These are phyloP conservation scores for Erysimum cheiranthoides DNA, from an alignment of 345 rosid genomes.

Conservation along the genomic window DNA sequence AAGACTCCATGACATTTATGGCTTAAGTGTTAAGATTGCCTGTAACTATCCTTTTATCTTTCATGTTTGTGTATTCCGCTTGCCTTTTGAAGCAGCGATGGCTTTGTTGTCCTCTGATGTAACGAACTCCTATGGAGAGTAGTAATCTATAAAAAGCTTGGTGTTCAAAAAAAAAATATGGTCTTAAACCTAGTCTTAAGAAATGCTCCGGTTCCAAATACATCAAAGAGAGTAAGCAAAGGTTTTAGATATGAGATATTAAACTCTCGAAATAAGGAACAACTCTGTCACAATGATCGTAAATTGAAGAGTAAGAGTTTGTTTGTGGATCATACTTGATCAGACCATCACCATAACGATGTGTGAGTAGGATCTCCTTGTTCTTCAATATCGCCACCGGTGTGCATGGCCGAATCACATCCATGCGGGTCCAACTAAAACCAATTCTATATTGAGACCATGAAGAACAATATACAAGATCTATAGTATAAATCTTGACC, in stretches of 20 bases:
- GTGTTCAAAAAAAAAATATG: no score
- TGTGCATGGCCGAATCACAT: not conserved
- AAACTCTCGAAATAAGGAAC: not conserved
- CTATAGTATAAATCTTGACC: not conserved
- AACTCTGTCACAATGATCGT: not conserved
- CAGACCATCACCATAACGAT: not conserved
- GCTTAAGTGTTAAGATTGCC: no score
- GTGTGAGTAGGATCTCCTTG: constrained; percentile 4
- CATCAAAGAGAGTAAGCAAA: no score
- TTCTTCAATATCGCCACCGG: not conserved
- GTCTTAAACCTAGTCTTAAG: no score
- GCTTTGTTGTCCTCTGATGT: no score
- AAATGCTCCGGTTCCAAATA: no score
- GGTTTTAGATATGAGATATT: not conserved
- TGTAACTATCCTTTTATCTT: no score
- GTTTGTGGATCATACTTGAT: constrained; percentile 8
- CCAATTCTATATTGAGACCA: not conserved
- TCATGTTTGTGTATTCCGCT: no score
- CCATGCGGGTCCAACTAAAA: not conserved
- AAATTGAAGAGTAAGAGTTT: not conserved
- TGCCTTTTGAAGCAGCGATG: no score
- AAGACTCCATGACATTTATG: no score
- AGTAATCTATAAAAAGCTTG: no score
- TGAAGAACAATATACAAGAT: not conserved
- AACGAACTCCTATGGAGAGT: no score